Conservation (phyloP, 1,284 basidiomycete genomes). For the Agroathelia rolfsii region DNA sequence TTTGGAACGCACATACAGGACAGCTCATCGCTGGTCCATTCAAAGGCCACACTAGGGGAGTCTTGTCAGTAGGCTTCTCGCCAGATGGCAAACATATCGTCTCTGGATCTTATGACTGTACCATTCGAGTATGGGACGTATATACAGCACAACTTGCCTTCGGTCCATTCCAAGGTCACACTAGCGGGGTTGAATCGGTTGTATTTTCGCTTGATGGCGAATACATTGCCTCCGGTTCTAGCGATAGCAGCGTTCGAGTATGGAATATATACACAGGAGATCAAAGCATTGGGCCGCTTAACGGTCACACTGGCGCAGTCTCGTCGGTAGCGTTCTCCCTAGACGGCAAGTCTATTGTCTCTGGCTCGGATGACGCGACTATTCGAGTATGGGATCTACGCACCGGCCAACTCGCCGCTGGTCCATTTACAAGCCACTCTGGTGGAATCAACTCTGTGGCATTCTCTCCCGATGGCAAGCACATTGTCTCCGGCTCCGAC, state of each 20-base stretch:
- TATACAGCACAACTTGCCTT: conserved; percentile 7
- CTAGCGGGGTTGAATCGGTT: conserved; percentile 2
- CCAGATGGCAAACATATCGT: conserved; percentile 13
- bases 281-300: too few relatives aligned
- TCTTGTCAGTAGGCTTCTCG: conserved; percentile 14
- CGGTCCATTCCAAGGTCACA: conserved; percentile 2
- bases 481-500: conserved; percentile 12
- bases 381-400: conserved; percentile 1
- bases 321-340: conserved; percentile 1
- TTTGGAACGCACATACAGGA: not conserved
- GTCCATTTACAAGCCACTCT: too few relatives aligned
- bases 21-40: conserved; percentile 3
- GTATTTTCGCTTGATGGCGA: conserved; percentile 11
- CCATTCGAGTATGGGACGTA: conserved; percentile 10
- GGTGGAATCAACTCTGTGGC: conserved; percentile 11
- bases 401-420: not conserved
- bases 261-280: conserved; percentile 8
- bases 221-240: conserved; percentile 9
- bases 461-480: conserved; percentile 14
- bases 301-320: conserved; percentile 2
- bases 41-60: conserved; percentile 6
- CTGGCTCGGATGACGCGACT: conserved; percentile 2
- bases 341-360: not conserved
- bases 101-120: conserved; percentile 13
- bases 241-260: conserved; percentile 10